Percentiles rank a stretch among this genome's conserved stretches.
phyloP scores from a whole-genome alignment of 257 asterid species.

The Salvia miltiorrhiza region DNA sequence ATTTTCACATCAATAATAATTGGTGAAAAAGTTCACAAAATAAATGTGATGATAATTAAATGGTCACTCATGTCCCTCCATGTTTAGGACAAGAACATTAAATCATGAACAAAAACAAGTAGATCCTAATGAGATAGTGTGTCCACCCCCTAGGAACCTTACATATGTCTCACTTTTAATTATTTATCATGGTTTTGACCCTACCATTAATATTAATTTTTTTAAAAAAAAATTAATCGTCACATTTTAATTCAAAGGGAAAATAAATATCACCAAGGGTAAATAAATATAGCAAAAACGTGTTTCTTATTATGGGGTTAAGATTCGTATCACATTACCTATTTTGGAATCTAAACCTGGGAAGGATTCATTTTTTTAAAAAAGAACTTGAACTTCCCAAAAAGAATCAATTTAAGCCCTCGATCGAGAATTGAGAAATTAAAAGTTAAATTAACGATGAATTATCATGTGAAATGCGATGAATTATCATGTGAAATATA shows the following conservation, averaged over 20 bases:
- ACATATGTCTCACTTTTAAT: slow-evolving; percentile 22
- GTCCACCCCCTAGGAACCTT: slow-evolving; percentile 38
- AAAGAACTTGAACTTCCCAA: too few species aligned
- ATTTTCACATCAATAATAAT: background rate
- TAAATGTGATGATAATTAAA: slow-evolving; percentile 16
- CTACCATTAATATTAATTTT: slow-evolving; percentile 16
- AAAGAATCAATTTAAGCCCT: too few species aligned
- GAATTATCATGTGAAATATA: too few species aligned
- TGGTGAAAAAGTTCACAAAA: background rate
- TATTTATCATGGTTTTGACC: slow-evolving; percentile 21
- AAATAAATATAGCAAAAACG: background rate
- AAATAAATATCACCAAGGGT: background rate
- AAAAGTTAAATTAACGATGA: too few species aligned
- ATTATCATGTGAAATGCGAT: too few species aligned
- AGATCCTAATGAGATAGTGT: slow-evolving; percentile 23
- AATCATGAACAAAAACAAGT: slow-evolving; percentile 23
- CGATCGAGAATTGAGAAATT: too few species aligned
- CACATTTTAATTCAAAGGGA: background rate
- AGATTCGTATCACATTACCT: too few species aligned
- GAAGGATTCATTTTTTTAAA: too few species aligned
- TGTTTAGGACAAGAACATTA: slow-evolving; percentile 28
- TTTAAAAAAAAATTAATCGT: background rate
- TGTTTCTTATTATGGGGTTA: too few species aligned
- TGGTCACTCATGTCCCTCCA: slow-evolving; percentile 24
- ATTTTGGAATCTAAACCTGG: too few species aligned